Evolutionary conservation across 805 yeast species (phyloP), one percentile per base, ranked within the genome.

Genomic region (Candida manassasensis): DNA sequence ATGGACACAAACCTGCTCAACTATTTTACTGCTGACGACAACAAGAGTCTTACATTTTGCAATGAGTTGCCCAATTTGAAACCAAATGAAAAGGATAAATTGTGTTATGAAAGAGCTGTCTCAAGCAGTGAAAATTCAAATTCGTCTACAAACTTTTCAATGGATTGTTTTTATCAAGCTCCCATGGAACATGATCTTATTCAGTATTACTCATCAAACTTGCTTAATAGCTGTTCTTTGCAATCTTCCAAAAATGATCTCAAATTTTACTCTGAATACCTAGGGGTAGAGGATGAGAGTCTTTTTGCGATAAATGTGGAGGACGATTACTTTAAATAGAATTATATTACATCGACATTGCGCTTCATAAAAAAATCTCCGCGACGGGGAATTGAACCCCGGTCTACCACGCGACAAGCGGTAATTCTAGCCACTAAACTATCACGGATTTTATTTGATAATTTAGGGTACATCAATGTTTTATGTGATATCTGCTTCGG

Each of bases 311-410:
- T 56, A 12, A 48, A 44, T 25, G 45, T 63, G 5, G 56, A 55
- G 36, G 60, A 59, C 35, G 51, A 59, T 35, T 59, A 59, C 32
- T 57, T 59, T 27, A 8, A 10, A 21, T 21, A 21, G 22, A 21
- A 24, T n/a, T 24, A 24, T 6, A 24, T 24, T 19, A 19, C n/a
- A n/a, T n/a, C 9, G 22, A 10, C 22, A 19, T 19, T 7, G 10
- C 22, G 7, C 10, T 19, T 19, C 22, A 21, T 8, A 21, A 21
- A 21, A 21, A 21, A 7, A 21, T 8, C 22, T 21, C 22, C 22
- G 22, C 22, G 22, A 21, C 22, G 22, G 22, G 22, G 22, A 21
- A 21, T 21, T 21, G 22, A 21, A 21, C 22, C 22, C 22, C 22
- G 22, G 22, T 21, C 22, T 21, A 21, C 22, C 22, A 21, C 22